These are phyloP conservation scores for Candida vartiovaarae DNA, from an alignment of 805 yeast genomes.

Conservation along the genomic window DNA sequence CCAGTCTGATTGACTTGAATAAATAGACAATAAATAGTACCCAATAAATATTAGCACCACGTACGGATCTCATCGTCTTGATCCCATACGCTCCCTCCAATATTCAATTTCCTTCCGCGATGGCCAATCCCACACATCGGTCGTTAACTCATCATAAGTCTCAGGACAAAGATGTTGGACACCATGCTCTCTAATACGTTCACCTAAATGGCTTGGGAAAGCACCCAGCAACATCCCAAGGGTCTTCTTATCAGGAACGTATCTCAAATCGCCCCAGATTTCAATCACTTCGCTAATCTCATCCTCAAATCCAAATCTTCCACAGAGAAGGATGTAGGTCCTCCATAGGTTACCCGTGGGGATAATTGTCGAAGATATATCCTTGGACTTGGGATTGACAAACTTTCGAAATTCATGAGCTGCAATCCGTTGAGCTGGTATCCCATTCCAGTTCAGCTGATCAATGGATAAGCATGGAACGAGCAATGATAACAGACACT, in stretches of 20 bases:
- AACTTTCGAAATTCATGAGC: constrained; percentile 45
- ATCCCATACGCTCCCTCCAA: constrained; percentile 10
- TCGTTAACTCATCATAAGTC: constrained; percentile 7
- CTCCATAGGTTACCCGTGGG: constrained; percentile 46
- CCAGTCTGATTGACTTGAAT: not conserved
- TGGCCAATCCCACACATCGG: constrained; percentile 32
- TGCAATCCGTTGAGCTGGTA: constrained; percentile 54
- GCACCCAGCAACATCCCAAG: constrained; percentile 33
- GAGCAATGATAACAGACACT: constrained; percentile 38
- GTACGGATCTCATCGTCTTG: not conserved
- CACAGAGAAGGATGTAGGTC: constrained; percentile 44
- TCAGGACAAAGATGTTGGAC: constrained; percentile 7
- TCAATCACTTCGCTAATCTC: constrained; percentile 45
- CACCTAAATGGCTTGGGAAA: constrained; percentile 21
- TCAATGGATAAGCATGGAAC: constrained; percentile 34
- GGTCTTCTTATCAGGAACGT: constrained; percentile 34
- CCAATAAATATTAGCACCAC: not conserved
- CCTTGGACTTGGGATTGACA: constrained; percentile 28
- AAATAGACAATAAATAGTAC: not conserved
- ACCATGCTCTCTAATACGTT: constrained; percentile 33
- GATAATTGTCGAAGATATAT: constrained; percentile 17
- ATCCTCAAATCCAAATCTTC: constrained; percentile 37
- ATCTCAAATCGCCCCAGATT: constrained; percentile 46
- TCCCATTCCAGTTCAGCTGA: constrained; percentile 38
- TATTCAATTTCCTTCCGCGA: constrained; percentile 17